A percentile compares a stretch with the other conserved stretches of the same genome.
These are phyloP conservation scores for Trypanosoma grayi DNA, from an alignment of 208 protist species.

Conservation along the genomic window DNA sequence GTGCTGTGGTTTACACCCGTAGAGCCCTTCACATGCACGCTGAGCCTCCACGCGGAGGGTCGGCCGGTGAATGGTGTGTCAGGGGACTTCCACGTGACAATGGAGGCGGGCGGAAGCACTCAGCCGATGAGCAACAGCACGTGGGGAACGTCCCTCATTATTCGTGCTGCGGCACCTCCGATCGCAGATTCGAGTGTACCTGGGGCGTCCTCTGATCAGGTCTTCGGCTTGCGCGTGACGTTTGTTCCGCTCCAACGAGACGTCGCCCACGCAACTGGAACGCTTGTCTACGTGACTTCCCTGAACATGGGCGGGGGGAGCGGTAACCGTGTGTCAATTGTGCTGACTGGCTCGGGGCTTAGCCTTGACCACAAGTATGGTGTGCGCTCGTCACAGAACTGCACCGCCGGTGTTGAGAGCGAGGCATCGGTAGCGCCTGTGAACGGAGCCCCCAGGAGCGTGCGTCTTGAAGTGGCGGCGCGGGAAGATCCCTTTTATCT, in stretches of 20 bases:
- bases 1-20: conserved; percentile 49
- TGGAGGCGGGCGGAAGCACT: conserved; percentile 54
- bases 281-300: conserved; percentile 14
- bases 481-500: conserved; percentile 34
- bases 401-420: conserved; percentile 12
- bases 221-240: conserved; percentile 9
- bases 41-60: conserved; percentile 41
- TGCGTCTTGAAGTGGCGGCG: conserved; percentile 46
- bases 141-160: conserved; percentile 16
- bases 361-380: conserved; percentile 60
- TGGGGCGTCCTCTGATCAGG: not conserved
- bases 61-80: conserved; percentile 53
- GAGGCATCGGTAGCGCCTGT: conserved; percentile 23
- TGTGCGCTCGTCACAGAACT: conserved; percentile 32
- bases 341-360: conserved; percentile 52
- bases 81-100: conserved; percentile 47
- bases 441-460: conserved; percentile 10
- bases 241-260: conserved; percentile 5
- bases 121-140: not conserved
- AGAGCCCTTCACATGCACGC: conserved; percentile 45
- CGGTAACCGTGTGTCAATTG: not conserved
- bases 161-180: conserved; percentile 10
- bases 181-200: not conserved
- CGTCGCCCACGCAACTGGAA: conserved; percentile 4
- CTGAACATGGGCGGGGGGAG: not conserved